Base-by-base conservation (phyloP, 2,329 filamentous ascomycete species). In the Emericellopsis cladophorae region DNA sequence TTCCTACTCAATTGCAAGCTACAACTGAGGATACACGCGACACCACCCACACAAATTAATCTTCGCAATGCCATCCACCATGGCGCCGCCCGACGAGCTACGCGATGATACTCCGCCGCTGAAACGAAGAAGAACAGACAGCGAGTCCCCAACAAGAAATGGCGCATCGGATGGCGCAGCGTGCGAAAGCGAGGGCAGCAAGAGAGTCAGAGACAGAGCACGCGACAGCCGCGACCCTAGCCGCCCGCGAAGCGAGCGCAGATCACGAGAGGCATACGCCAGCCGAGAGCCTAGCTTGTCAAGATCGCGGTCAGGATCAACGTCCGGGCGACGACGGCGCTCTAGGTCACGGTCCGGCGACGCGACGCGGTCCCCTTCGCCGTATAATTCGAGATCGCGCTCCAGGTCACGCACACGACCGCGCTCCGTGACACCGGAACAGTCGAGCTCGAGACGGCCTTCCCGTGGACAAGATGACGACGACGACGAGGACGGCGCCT, bases 121-220 rank as follows among this genome's bases (percentile, higher is more conserved):
- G 22, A 63, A 63, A 47, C 53, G 59, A 38, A 57, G 52, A 37
- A 59, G 53, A 46, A 61, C 57, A 4, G 45, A 49, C 23, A 50
- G 54, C 37, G 51, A 50, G 31, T 54, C 55, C 10, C 52, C 53
- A 2, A 50, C 49, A 12, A 45, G 50, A 21, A 10, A 33, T 5
- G 22, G 33, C 12, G 11, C 8, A 5, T 15, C 18, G n/a, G n/a
- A 35, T 21, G 8, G 9, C 32, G 32, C 32, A 35, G 32, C 18
- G 29, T 12, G 35, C 7, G 40, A 41, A 8, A 10, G 22, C 7
- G 16, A 23, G 18, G 34, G 40, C n/a, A n/a, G 23, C 24, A 24
- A 32, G 12, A 24, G 21, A 22, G 22, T 34, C n/a, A 40, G 16
- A 12, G 39, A 34, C 24, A 35, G 34, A 16, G 26, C 40, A 26